These are phyloP conservation scores for Colletotrichum sp. DNA, from an alignment of 2,329 filamentous ascomycete genomes.

Conservation along the genomic window DNA sequence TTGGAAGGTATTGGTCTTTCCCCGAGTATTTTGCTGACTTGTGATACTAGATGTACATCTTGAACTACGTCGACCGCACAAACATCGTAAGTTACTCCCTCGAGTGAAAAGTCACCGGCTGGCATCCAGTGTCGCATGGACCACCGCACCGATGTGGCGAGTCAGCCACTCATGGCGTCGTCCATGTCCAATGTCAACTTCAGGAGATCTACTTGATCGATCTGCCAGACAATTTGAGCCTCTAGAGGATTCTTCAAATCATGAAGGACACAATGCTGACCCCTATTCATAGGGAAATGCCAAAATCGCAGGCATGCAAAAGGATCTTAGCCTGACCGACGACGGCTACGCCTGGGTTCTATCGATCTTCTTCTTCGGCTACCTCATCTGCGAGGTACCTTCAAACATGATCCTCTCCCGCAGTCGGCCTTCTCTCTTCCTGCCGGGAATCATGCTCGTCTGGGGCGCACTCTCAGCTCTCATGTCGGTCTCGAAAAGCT, in stretches of 20 bases:
- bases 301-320: conserved; percentile 54
- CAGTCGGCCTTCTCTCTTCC: conserved; percentile 53
- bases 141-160: neutral
- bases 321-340: conserved; percentile 49
- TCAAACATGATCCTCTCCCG: conserved; percentile 58
- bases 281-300: conserved; percentile 44
- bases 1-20: neutral
- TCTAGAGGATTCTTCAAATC: neutral
- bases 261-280: neutral
- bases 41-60: conserved; percentile 24
- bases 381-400: conserved; percentile 58
- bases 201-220: neutral
- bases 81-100: conserved; percentile 28
- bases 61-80: conserved; percentile 31
- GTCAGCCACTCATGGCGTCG: neutral
- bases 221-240: neutral
- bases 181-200: neutral
- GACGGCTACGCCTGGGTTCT: conserved; percentile 54
- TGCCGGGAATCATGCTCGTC: conserved; percentile 55
- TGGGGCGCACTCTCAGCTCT: conserved; percentile 51
- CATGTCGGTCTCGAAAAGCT: conserved; percentile 54
- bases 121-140: neutral
- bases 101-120: neutral
- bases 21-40: neutral
- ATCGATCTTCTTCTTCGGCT: conserved; percentile 59